A percentile compares a stretch with the other conserved stretches of the same genome.
phyloP scores from a whole-genome alignment of 2,329 filamentous ascomycete genomes.

The Fusarium sp. region DNA sequence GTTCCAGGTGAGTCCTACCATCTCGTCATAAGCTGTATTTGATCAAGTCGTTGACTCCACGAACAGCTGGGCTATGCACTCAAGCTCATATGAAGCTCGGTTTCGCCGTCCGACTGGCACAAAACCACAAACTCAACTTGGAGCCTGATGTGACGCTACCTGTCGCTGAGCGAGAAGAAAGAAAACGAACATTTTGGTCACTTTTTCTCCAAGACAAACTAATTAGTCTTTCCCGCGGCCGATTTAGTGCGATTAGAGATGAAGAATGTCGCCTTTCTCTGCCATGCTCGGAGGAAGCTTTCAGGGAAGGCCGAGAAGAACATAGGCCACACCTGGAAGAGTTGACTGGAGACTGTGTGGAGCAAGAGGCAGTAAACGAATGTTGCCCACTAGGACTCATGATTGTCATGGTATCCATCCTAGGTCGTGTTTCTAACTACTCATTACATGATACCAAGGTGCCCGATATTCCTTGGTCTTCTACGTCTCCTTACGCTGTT shows the following conservation, averaged over 20 bases:
- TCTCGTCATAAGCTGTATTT: not conserved
- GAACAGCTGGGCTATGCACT: conserved; percentile 2
- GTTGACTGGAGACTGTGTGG: not conserved
- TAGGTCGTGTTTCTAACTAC: conserved; percentile 16
- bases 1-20: not conserved
- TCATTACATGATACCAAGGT: not conserved
- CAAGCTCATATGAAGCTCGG: conserved; percentile 29
- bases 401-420: conserved; percentile 12
- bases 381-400: conserved; percentile 12
- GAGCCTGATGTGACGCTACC: not conserved
- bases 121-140: conserved; percentile 15
- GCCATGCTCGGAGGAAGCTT: conserved; percentile 10
- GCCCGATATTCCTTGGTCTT: conserved; percentile 1
- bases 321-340: not conserved
- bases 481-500: conserved; percentile 4
- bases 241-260: conserved; percentile 15
- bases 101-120: conserved; percentile 12
- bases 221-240: conserved; percentile 16
- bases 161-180: not conserved
- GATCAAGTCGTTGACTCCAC: not conserved
- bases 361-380: conserved; percentile 5
- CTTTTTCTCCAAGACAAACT: conserved; percentile 10
- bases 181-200: conserved; percentile 15
- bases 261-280: conserved; percentile 15
- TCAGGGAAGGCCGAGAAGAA: not conserved